Conservation (phyloP, 164 flowering plant genomes). For the Liriodendron chinense region DNA sequence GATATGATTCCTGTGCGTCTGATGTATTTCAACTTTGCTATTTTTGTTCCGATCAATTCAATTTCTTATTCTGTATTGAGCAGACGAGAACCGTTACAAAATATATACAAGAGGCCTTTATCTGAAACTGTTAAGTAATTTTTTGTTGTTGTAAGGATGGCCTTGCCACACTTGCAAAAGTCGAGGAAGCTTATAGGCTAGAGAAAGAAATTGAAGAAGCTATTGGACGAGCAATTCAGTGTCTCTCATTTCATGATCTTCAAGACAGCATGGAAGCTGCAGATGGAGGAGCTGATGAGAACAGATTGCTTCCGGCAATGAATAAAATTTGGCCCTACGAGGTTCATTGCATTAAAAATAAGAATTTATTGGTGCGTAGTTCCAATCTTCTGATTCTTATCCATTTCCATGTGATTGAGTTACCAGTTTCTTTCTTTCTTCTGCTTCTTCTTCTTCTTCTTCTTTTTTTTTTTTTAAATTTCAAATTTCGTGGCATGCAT, state of each 20-base stretch:
- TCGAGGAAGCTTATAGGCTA: constrained; percentile 70
- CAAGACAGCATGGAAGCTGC: constrained; percentile 58
- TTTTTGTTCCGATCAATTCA: too few relatives aligned
- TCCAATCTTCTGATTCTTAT: neutral
- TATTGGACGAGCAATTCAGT: constrained; percentile 37
- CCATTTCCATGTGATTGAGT: neutral
- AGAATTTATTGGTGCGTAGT: constrained; percentile 61
- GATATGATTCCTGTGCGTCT: too few relatives aligned
- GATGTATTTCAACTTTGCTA: too few relatives aligned
- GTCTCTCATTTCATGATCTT: constrained; percentile 55
- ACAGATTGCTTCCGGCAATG: constrained; percentile 92
- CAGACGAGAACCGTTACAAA: too few relatives aligned
- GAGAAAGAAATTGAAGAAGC: constrained; percentile 60
- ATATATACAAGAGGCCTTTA: too few relatives aligned
- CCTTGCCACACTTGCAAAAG: constrained; percentile 59
- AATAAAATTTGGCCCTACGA: constrained; percentile 92
- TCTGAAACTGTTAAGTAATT: too few relatives aligned
- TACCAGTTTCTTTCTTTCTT: neutral
- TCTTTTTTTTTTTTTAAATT: neutral
- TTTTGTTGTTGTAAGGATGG: constrained; percentile 47
- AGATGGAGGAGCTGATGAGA: constrained; percentile 71
- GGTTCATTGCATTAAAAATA: constrained; percentile 60
- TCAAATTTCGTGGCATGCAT: neutral
- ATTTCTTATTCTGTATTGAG: too few relatives aligned
- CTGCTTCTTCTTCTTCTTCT: neutral